Evolutionary conservation across 83 land plant genomes (phyloP).

Genomic region (Diphasiastrum complanatum): DNA sequence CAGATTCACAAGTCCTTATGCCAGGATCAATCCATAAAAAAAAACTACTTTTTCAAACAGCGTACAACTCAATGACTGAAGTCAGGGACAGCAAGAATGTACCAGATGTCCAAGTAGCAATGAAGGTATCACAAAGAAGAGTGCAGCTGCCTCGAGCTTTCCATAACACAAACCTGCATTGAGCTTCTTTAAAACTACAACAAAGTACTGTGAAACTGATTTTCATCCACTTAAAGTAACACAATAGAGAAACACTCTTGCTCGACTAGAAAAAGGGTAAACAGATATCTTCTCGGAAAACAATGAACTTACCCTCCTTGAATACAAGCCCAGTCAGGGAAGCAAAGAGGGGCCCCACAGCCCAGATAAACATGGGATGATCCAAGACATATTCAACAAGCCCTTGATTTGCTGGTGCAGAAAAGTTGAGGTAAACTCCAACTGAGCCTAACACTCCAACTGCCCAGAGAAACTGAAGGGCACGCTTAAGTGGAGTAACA

Average conservation of each 20-base stretch:
- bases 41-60: background rate
- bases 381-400: conserved; percentile 60
- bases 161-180: conserved; percentile 93
- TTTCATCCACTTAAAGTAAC: background rate
- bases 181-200: background rate
- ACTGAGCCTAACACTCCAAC: conserved; percentile 77
- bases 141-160: conserved; percentile 80
- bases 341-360: conserved; percentile 94
- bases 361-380: conserved; percentile 73
- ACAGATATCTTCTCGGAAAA: background rate
- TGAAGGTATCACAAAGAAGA: conserved; percentile 83
- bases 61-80: background rate
- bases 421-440: conserved; percentile 41
- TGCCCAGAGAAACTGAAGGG: conserved; percentile 81
- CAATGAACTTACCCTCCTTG: conserved; percentile 64
- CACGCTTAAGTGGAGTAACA: conserved; percentile 82
- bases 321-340: conserved; percentile 91
- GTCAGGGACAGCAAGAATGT: conserved; percentile 9
- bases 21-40: background rate
- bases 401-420: conserved; percentile 49
- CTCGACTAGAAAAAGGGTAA: background rate
- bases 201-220: background rate
- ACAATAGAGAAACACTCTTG: background rate
- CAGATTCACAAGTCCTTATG: too few species aligned
- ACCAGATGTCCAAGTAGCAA: conserved; percentile 96